These are phyloP conservation scores for Solanum chilense DNA, from an alignment of 257 asterid genomes.

Conservation along the genomic window DNA sequence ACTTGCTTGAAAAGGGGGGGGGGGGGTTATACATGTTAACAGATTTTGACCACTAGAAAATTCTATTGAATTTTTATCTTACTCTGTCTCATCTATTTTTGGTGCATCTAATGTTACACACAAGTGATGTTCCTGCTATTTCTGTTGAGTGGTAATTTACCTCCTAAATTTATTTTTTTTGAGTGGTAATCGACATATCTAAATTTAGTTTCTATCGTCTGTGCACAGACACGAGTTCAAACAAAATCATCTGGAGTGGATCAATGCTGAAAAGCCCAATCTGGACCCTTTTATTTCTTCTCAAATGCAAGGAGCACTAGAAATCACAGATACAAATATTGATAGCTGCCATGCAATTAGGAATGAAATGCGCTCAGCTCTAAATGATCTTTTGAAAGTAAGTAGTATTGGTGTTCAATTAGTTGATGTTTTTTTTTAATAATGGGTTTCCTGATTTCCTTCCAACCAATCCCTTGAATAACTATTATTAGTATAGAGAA, in stretches of 20 bases:
- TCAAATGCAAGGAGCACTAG: constrained; percentile 27
- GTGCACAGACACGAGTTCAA: constrained; percentile 68
- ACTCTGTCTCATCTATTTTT: background rate
- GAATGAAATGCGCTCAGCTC: constrained; percentile 68
- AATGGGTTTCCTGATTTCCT: background rate
- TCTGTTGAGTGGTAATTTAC: background rate
- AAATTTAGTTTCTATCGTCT: background rate
- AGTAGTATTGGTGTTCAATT: background rate
- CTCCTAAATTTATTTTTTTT: background rate
- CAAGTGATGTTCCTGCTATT: background rate
- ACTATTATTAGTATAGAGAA: background rate
- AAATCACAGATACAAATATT: constrained; percentile 37
- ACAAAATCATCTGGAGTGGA: constrained; percentile 72
- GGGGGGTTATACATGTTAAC: background rate
- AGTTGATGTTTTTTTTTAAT: background rate
- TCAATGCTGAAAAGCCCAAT: constrained; percentile 50
- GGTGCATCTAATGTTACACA: background rate
- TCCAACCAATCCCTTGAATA: constrained; percentile 11
- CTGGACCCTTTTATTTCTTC: constrained; percentile 57
- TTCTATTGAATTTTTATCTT: background rate
- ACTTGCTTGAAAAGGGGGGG: background rate
- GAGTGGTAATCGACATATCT: background rate
- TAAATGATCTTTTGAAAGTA: constrained; percentile 74
- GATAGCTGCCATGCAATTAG: constrained; percentile 57
- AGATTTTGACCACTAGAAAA: background rate